Base-by-base conservation (phyloP, 345 rosid species). In the Litchi chinensis region DNA sequence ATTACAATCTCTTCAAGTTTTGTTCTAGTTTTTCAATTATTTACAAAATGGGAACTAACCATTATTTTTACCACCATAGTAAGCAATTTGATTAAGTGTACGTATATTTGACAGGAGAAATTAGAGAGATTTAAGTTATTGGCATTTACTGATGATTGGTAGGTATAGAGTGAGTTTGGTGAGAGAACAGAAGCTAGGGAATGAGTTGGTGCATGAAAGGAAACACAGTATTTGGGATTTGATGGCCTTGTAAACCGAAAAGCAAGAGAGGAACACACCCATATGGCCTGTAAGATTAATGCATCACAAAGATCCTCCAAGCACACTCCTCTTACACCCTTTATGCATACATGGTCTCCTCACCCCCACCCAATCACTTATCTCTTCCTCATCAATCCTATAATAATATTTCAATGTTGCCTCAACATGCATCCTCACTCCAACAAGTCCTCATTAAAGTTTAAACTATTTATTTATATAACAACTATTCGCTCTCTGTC, bases 301-400 rank as follows among this genome's bases (percentile, higher is more conserved):
- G 59, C 59, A 18, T 48, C 7, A 60, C 65, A 72, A 77, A 77
- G 40, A 81, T 77, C 71, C 65, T 57, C 56, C 40, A 75, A 76
- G 68, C 56, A 72, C 43, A 59, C 40, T 57, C 43, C 64, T 68
- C 64, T 43, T 6, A 28, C 68, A 39, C 32, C 22, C 0, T 59
- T 6, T n/a, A 59, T 59, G 7, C 9, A 59, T 59, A n/a, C 9
- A 59, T n/a, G 24, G 22, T 32, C 37, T 2, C 37, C 37, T 32
- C 37, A 32, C 37, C 37, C 37, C 37, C 37, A 57, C 59, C 32
- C 46, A 12, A 64, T 60, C 78, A 73, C 68, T 68, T 40, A 50
- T 32, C 37, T 48, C 76, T 56, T 76, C 37, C 70, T 75, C 69
- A 71, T 52, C 18, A 52, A 41, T 70, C 46, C 73, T 77, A 78